phyloP scores from a whole-genome alignment of 345 rosid species.

The Heritiera fomes region DNA sequence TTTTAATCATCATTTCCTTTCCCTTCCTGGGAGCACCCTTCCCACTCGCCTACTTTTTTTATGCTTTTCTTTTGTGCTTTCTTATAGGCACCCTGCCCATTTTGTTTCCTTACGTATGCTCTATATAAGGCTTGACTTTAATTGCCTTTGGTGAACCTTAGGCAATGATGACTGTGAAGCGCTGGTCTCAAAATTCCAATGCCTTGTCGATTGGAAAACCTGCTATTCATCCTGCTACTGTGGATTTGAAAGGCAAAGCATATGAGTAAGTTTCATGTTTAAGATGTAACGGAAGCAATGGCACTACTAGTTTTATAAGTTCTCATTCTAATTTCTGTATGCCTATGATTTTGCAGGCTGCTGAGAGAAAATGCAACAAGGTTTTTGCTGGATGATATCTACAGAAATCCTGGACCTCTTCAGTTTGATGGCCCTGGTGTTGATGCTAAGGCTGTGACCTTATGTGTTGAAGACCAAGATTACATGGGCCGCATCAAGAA shows the following conservation, averaged over 20 bases:
- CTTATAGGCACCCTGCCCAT: background rate
- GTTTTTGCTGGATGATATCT: conserved; percentile 84
- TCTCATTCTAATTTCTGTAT: conserved; percentile 1
- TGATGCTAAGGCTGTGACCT: conserved; percentile 78
- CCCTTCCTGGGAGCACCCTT: background rate
- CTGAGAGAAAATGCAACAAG: conserved; percentile 69
- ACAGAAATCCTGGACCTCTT: conserved; percentile 98
- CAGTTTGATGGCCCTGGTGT: conserved; percentile 98
- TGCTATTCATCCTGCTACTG: conserved; percentile 93
- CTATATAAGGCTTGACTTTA: background rate
- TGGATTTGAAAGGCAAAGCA: conserved; percentile 93
- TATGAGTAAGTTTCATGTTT: conserved; percentile 67
- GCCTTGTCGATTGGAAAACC: conserved; percentile 82
- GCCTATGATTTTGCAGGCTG: conserved; percentile 50
- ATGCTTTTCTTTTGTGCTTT: background rate
- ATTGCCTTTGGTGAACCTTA: conserved; percentile 31
- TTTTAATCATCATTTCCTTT: background rate
- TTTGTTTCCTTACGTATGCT: background rate
- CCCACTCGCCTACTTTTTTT: background rate
- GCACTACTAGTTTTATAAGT: background rate
- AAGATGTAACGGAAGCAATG: background rate
- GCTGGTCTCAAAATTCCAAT: conserved; percentile 82
- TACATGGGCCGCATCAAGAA: conserved; percentile 99
- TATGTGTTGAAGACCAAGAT: conserved; percentile 96
- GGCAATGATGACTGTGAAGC: conserved; percentile 96